Evolutionary conservation across 257 asterid genomes (phyloP), one percentile per base, ranked within the genome.

Genomic region (Lithospermum erythrorhizon): DNA sequence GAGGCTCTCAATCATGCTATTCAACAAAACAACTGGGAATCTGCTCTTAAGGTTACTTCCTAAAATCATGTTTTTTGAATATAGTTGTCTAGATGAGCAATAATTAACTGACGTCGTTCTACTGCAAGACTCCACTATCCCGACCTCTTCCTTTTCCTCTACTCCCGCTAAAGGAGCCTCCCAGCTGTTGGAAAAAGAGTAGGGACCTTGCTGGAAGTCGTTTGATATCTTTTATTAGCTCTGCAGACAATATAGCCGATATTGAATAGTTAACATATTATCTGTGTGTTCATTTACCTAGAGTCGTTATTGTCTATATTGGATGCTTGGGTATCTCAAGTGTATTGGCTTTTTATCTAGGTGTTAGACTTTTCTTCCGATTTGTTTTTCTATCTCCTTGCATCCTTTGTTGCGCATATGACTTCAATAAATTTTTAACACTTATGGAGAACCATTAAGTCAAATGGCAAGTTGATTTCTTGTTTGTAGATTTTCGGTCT

Each of bases 1-100:
- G 95, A 86, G 69, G 94, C 96, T 72, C 70, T 91, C 3, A 68
- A 65, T 61, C 83, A 91, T 61, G 90, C 98, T 41, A 79, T 91
- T 56, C 75, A 59, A 67, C 71, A 68, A 16, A 84, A 77, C 56
- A 75, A 75, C 0, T 91, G 98, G 96, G 95, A 82, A 53, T 79
- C 90, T 63, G 98, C 98, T 70, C 83, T 91, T 16, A 88, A 88
- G 96, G 96, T 87, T 70, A 51, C 59, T 68, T 22, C 32, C 4
- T 24, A 24, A 24, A 24, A 24, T 24, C 6, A 30, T 4, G 37
- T 30, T 30, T 7, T 30, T 30, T 6, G 4, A 6, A 30, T 30
- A 30, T 30, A 30, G 27, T 24, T 24, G 27, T 24, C 27, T 24
- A 24, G 27, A 24, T 24, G 27, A 1, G 4, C 27, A 24, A 24